Evolutionary conservation across 2,329 filamentous ascomycete species (phyloP).

Genomic region (Aphanocladium album): DNA sequence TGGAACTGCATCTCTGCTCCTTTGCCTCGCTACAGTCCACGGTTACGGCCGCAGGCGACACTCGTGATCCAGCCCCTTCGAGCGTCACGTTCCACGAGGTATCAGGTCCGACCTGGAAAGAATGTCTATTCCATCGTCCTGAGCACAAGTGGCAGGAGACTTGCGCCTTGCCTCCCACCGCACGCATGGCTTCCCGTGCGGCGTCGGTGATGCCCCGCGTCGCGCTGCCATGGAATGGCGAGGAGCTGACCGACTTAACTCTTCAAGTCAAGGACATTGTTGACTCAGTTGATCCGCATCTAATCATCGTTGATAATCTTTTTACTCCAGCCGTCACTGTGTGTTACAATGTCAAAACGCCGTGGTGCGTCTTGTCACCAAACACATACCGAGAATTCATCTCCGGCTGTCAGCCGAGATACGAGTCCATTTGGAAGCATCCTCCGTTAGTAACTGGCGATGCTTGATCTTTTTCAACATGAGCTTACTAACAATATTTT

Average conservation of each 20-base stretch:
- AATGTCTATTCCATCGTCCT: conserved; percentile 9
- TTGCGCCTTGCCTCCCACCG: neutral
- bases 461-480: neutral
- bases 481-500: neutral
- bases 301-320: conserved; percentile 14
- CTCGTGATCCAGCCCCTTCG: neutral
- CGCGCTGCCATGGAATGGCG: conserved; percentile 6
- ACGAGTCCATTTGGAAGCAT: conserved; percentile 9
- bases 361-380: conserved; percentile 13
- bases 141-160: conserved; percentile 1
- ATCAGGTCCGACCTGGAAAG: neutral
- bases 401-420: conserved; percentile 1
- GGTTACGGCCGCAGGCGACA: neutral
- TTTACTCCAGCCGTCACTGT: conserved; percentile 13
- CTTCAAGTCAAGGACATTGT: conserved; percentile 1
- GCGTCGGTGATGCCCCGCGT: conserved; percentile 7
- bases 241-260: conserved; percentile 7
- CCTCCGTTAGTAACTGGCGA: neutral
- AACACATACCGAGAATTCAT: conserved; percentile 15
- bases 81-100: conserved; percentile 10
- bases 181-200: conserved; percentile 1
- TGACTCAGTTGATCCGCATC: conserved; percentile 2
- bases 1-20: conserved; percentile 17
- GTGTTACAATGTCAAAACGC: neutral
- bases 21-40: neutral